Evolutionary conservation across 805 yeast species (phyloP).

Genomic region (Wickerhamomyces bisporus): DNA sequence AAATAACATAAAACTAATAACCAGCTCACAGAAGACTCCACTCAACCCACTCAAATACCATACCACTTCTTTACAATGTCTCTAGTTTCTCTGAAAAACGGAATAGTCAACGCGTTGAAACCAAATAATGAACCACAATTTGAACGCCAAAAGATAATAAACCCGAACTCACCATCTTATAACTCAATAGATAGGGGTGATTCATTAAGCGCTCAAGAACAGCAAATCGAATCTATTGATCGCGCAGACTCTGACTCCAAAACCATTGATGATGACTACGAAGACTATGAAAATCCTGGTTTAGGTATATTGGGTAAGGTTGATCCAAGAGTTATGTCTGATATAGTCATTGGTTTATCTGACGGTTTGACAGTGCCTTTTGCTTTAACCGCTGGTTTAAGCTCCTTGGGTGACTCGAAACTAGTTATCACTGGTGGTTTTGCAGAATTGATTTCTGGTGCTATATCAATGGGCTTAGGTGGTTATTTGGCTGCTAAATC

Average conservation of each 20-base stretch:
- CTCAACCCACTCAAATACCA: not conserved
- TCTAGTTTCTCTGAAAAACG: constrained; percentile 22
- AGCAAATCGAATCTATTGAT: constrained; percentile 4
- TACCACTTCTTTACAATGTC: constrained; percentile 12
- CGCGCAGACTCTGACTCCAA: constrained; percentile 1
- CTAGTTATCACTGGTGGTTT: constrained; percentile 96
- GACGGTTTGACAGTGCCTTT: constrained; percentile 99
- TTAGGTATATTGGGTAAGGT: constrained; percentile 43
- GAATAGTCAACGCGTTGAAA: constrained; percentile 15
- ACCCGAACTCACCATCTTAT: constrained; percentile 11
- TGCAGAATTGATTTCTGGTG: constrained; percentile 96
- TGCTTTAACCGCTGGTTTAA: constrained; percentile 94
- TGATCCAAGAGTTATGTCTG: constrained; percentile 93
- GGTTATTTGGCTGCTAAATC: constrained; percentile 93
- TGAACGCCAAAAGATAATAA: constrained; percentile 8
- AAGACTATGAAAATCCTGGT: constrained; percentile 4
- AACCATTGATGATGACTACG: constrained; percentile 5
- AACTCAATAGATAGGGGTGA: constrained; percentile 14
- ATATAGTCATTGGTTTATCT: constrained; percentile 85
- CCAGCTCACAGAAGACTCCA: not conserved
- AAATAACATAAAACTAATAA: too few relatives aligned
- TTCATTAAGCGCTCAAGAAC: constrained; percentile 7
- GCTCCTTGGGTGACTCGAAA: constrained; percentile 83
- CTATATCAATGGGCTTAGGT: constrained; percentile 97
- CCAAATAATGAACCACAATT: constrained; percentile 2